Conservation (phyloP, 2,329 filamentous ascomycete genomes). For the Geosmithia flava region DNA sequence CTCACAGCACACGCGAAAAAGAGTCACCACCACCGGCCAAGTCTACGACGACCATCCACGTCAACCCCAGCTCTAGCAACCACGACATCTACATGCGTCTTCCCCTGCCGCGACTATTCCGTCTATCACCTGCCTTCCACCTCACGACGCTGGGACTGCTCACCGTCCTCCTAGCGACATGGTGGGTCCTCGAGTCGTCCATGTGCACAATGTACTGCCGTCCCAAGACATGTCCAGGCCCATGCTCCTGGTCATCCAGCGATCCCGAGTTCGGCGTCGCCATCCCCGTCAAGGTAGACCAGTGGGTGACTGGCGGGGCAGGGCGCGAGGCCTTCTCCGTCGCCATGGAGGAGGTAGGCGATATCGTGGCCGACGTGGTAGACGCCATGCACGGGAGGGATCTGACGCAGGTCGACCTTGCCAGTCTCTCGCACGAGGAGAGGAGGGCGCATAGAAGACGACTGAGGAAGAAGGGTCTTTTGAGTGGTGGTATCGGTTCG, state of each 20-base stretch:
- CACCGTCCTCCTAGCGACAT: conserved; percentile 30
- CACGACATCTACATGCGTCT: conserved; percentile 21
- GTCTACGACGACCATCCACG: not conserved
- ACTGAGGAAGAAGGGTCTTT: conserved; percentile 32
- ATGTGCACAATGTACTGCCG: conserved; percentile 43
- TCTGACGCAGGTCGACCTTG: conserved; percentile 28
- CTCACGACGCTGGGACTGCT: conserved; percentile 35
- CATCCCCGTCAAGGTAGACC: conserved; percentile 49
- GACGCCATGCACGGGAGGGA: conserved; percentile 33
- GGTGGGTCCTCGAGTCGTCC: conserved; percentile 40
- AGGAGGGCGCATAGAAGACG: conserved; percentile 37
- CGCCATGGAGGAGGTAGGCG: conserved; percentile 28
- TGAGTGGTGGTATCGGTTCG: conserved; percentile 13
- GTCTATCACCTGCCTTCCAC: conserved; percentile 26
- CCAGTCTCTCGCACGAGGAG: conserved; percentile 30
- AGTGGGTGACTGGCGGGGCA: conserved; percentile 43
- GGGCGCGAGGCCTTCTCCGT: conserved; percentile 26
- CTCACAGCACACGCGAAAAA: conserved; percentile 11
- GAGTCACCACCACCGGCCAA: not conserved
- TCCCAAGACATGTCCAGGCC: conserved; percentile 31
- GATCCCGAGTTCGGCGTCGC: conserved; percentile 47
- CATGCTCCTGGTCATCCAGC: conserved; percentile 42
- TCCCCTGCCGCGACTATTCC: conserved; percentile 33
- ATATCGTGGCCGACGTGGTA: conserved; percentile 32
- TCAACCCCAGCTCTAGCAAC: conserved; percentile 4